phyloP scores from a whole-genome alignment of 805 yeast genomes.

The Candida qinlingensis region DNA sequence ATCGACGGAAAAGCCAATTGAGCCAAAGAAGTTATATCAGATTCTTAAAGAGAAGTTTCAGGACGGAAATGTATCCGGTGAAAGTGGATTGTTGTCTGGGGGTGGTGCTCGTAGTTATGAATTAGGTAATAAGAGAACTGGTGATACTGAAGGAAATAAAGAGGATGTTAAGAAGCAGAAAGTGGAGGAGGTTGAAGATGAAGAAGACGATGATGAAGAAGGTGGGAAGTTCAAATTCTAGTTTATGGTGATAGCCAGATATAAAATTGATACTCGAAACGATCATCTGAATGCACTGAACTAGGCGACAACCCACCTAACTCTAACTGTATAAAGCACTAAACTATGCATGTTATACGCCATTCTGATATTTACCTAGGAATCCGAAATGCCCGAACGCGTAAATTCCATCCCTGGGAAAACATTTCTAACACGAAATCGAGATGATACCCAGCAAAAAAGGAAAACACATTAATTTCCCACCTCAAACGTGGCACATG shows the following conservation, averaged over 20 bases:
- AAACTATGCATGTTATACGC: neutral
- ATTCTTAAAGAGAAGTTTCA: constrained; percentile 19
- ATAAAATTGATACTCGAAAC: too few species aligned
- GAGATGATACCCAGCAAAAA: too few species aligned
- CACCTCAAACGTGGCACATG: too few species aligned
- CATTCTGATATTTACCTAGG: neutral
- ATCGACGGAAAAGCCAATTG: constrained; percentile 12
- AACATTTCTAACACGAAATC: too few species aligned
- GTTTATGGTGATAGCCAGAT: neutral
- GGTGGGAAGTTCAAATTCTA: constrained; percentile 25
- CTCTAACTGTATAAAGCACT: too few species aligned
- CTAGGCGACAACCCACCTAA: too few species aligned
- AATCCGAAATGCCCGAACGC: too few species aligned
- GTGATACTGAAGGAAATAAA: neutral
- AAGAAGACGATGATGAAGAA: constrained; percentile 18
- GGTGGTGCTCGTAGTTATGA: constrained; percentile 21
- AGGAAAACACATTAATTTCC: too few species aligned
- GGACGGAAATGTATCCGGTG: neutral
- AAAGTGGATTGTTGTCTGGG: constrained; percentile 10
- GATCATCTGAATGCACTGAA: too few species aligned
- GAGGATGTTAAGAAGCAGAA: neutral
- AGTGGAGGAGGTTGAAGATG: neutral
- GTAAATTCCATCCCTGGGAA: neutral
- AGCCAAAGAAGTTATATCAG: constrained; percentile 21
- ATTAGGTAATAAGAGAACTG: constrained; percentile 13